Percentiles rank a stretch among this genome's conserved stretches.
These are phyloP conservation scores for Mucor racemosus DNA, from an alignment of 371 early-diverging fungal genomes.

Conservation along the genomic window DNA sequence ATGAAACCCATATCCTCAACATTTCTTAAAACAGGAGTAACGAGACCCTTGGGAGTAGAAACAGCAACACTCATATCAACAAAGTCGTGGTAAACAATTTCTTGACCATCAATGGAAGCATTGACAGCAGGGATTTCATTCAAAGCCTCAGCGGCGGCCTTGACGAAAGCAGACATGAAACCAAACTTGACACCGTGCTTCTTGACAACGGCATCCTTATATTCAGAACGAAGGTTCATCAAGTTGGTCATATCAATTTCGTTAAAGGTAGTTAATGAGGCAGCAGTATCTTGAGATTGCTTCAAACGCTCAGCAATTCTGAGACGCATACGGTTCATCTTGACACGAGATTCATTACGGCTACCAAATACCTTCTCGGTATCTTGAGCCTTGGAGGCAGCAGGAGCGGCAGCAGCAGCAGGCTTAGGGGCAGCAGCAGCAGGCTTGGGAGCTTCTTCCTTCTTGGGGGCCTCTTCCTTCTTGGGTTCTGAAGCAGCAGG, in stretches of 20 bases:
- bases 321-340: conserved; percentile 97
- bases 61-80: conserved; percentile 97
- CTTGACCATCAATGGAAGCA: conserved; percentile 87
- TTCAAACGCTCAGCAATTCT: conserved; percentile 94
- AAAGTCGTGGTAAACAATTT: conserved; percentile 91
- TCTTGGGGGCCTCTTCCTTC: conserved; percentile 40
- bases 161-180: conserved; percentile 97
- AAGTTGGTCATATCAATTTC: conserved; percentile 97
- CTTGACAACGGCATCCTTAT: conserved; percentile 94
- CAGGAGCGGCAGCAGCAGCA: conserved; percentile 25
- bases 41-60: conserved; percentile 97
- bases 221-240: conserved; percentile 86
- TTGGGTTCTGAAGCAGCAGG: conserved; percentile 48
- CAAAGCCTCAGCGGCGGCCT: conserved; percentile 85
- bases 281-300: conserved; percentile 96
- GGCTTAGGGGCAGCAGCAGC: conserved; percentile 39
- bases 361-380: conserved; percentile 40
- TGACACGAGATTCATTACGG: conserved; percentile 77
- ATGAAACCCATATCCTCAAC: conserved; percentile 84
- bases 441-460: conserved; percentile 51
- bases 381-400: conserved; percentile 25
- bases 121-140: conserved; percentile 93
- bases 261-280: conserved; percentile 97
- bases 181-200: conserved; percentile 96
- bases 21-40: conserved; percentile 96